Base-by-base conservation (phyloP, 306 rosid species). In the Cicer yamashitae region DNA sequence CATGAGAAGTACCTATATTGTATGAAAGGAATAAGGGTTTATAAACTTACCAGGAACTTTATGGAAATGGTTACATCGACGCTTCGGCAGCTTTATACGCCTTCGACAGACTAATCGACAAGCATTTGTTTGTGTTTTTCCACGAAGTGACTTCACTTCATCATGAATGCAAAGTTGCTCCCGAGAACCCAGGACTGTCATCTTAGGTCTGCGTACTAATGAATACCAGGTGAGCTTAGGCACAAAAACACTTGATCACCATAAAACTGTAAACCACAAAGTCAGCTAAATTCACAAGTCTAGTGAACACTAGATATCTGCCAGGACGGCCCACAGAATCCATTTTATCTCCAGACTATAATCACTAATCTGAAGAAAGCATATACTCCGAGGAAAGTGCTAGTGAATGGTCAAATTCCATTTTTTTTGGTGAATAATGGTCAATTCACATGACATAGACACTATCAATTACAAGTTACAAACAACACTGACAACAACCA, bases 151-250 rank as follows among this genome's bases (percentile, higher is more conserved):
- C 78, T 92, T 94, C 71, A 94, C 98, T 43, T 89, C 69, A 34
- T 91, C 97, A 74, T 94, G 91, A 82, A 94, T 91, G 87, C 97
- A 94, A 73, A 94, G 77, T 81, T 94, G 97, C 84, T 94, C 97
- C 71, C 96, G 90, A 78, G 98, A 94, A 79, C 97, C 98, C 71
- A 94, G 75, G 15, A 94, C 97, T 57, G 82, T 82, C 96, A 91
- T 94, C 82, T 94, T 94, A 30, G 97, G 98, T 91, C 97, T 94
- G 89, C 84, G 62, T 40, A 67, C 58, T 14, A 52, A 72, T 40
- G 46, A 74, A 71, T 25, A 45, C 61, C 70, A 46, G 2, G 17
- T 78, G 50, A 85, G 77, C 61, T 13, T 75, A 50, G 53, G 50
- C 48, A 78, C 25, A 34, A 38, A 38, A 59, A 77, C 60, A 58